Percentiles rank a stretch among this genome's conserved stretches.
phyloP scores from a whole-genome alignment of 768 basidiomycete genomes.

The Glaciozyma martinii region DNA sequence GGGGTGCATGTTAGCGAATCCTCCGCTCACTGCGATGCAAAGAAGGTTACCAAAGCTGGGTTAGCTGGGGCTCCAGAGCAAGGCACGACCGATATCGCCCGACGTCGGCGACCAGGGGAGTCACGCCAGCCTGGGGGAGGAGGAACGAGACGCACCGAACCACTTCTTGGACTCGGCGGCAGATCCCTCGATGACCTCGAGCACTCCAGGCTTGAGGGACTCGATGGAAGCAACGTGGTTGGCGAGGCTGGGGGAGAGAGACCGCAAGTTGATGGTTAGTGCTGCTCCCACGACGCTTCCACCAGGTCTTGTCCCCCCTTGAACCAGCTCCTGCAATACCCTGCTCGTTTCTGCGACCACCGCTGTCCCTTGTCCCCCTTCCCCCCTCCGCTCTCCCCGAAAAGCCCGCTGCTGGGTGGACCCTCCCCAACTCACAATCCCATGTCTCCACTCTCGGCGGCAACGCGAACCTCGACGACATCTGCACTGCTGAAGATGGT shows the following conservation, averaged over 20 bases:
- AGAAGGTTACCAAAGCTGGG: not conserved
- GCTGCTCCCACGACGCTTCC: too few species aligned
- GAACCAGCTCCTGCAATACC: too few species aligned
- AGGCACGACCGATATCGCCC: not conserved
- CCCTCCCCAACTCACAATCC: conserved; percentile 54
- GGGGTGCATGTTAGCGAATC: conserved; percentile 95
- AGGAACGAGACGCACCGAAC: conserved; percentile 62
- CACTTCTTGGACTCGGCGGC: conserved; percentile 76
- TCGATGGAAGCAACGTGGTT: conserved; percentile 99
- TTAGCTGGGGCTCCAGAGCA: not conserved
- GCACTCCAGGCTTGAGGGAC: conserved; percentile 81
- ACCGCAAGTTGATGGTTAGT: not conserved
- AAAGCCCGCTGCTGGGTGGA: too few species aligned
- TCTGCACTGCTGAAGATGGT: conserved; percentile 81
- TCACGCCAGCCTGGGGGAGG: not conserved
- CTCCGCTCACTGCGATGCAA: conserved; percentile 65
- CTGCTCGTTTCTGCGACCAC: too few species aligned
- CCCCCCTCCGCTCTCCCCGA: too few species aligned
- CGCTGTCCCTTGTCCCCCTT: too few species aligned
- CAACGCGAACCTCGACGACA: conserved; percentile 89
- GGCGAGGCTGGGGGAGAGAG: conserved; percentile 49
- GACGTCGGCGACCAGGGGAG: not conserved
- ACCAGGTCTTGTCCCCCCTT: too few species aligned
- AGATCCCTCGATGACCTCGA: conserved; percentile 79
- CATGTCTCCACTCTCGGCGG: conserved; percentile 94